These are phyloP conservation scores for Fagopyrum esculentum DNA, from an alignment of 148 eudicot genomes.

Conservation along the genomic window DNA sequence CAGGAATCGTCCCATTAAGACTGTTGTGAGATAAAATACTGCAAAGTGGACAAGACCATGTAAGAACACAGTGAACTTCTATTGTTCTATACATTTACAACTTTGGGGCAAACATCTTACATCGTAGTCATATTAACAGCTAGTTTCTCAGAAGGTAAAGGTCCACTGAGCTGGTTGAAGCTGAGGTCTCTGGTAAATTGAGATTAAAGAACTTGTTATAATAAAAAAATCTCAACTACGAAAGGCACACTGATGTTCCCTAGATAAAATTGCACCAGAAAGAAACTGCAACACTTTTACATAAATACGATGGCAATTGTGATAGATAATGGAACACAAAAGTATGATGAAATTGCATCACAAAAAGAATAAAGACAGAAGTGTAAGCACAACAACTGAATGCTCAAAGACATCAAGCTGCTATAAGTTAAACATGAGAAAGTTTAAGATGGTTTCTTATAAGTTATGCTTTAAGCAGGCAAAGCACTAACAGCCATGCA, in stretches of 20 bases:
- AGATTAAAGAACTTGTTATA: neutral
- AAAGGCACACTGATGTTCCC: neutral
- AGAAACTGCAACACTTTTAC: neutral
- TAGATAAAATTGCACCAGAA: neutral
- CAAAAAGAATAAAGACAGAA: neutral
- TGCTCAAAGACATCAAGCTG: neutral
- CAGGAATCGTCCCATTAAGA: slow-evolving; percentile 69
- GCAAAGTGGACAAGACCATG: slow-evolving; percentile 18
- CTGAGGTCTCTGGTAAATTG: slow-evolving; percentile 60
- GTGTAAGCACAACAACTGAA: neutral
- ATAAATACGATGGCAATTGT: slow-evolving; percentile 42
- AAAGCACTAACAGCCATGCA: slow-evolving; percentile 6
- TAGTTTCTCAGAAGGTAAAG: slow-evolving; percentile 53
- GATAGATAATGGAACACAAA: neutral
- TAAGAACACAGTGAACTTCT: neutral
- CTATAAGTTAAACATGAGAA: slow-evolving; percentile 7
- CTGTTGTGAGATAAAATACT: slow-evolving; percentile 64
- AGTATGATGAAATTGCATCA: neutral
- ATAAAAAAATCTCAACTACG: neutral
- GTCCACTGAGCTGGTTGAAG: slow-evolving; percentile 61
- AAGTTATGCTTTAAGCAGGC: neutral
- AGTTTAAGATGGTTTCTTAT: neutral
- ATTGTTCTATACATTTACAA: neutral
- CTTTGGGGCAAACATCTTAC: slow-evolving; percentile 23
- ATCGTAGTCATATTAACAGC: slow-evolving; percentile 64